These are phyloP conservation scores for Haematococcus lacustris DNA, from an alignment of 139 green algal species.

Conservation along the genomic window DNA sequence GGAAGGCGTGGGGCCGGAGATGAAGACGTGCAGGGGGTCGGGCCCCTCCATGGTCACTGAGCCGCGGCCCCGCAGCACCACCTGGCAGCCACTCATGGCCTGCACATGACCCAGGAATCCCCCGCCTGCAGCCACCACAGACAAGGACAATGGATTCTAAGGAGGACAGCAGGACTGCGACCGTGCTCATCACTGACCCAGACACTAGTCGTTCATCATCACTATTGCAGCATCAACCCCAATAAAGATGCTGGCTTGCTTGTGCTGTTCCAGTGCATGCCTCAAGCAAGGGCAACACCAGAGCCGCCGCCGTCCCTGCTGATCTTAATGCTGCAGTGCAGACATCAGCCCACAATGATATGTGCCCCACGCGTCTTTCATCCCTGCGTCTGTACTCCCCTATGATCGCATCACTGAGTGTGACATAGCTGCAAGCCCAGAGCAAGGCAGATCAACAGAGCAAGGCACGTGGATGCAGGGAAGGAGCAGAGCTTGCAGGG, in stretches of 20 bases:
- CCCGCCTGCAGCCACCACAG: constrained; percentile 8
- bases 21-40: constrained; percentile 20
- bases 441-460: too few relatives aligned
- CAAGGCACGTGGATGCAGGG: too few relatives aligned
- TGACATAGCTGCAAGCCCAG: too few relatives aligned
- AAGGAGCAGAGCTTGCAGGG: background rate
- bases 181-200: too few relatives aligned
- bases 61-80: constrained; percentile 20
- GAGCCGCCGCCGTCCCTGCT: background rate
- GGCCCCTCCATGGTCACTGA: constrained; percentile 18
- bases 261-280: background rate
- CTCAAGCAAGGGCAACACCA: background rate
- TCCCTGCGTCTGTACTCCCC: too few relatives aligned
- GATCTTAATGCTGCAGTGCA: too few relatives aligned
- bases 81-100: constrained; percentile 7
- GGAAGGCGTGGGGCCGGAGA: background rate
- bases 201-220: too few relatives aligned
- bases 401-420: too few relatives aligned
- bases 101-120: constrained; percentile 18
- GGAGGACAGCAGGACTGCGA: background rate
- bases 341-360: too few relatives aligned
- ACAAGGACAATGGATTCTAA: background rate
- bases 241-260: background rate
- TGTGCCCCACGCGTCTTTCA: too few relatives aligned
- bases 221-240: background rate